Percentiles rank a stretch among this genome's conserved stretches.
Conservation (phyloP, 805 yeast species). For the Ogataea allantospora region DNA sequence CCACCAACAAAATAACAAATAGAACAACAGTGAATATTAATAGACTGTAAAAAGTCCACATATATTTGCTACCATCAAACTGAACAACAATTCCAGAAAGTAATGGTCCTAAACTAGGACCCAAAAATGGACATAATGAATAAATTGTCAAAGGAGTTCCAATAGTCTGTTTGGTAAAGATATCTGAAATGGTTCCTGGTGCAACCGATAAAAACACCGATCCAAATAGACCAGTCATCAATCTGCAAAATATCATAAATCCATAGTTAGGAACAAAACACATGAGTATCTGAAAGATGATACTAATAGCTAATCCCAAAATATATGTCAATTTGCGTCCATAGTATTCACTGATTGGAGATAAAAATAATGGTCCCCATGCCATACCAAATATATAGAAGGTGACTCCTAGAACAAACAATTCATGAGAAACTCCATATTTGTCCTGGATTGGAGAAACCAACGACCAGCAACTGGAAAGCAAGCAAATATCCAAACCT, state of each 20-base stretch:
- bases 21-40: conserved; percentile 49
- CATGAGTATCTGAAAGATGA: conserved; percentile 52
- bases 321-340: conserved; percentile 58
- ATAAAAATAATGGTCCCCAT: conserved; percentile 57
- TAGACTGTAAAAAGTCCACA: conserved; percentile 70
- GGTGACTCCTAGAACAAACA: conserved; percentile 57
- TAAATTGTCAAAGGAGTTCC: conserved; percentile 69
- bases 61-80: conserved; percentile 48
- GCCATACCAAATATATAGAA: conserved; percentile 63
- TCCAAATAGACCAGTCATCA: conserved; percentile 70
- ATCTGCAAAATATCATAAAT: conserved; percentile 62
- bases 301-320: conserved; percentile 43
- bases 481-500: conserved; percentile 62
- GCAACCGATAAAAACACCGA: conserved; percentile 74
- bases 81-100: conserved; percentile 60
- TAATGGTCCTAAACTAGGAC: conserved; percentile 70
- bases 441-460: conserved; percentile 50
- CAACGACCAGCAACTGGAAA: conserved; percentile 68
- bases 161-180: conserved; percentile 58
- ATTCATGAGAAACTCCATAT: conserved; percentile 55
- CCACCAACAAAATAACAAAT: conserved; percentile 25
- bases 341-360: conserved; percentile 57
- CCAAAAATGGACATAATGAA: conserved; percentile 62
- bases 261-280: conserved; percentile 59
- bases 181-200: conserved; percentile 74